phyloP scores from a whole-genome alignment of 352 stramenopile genomes.

The Halophytophthora batemanensis region DNA sequence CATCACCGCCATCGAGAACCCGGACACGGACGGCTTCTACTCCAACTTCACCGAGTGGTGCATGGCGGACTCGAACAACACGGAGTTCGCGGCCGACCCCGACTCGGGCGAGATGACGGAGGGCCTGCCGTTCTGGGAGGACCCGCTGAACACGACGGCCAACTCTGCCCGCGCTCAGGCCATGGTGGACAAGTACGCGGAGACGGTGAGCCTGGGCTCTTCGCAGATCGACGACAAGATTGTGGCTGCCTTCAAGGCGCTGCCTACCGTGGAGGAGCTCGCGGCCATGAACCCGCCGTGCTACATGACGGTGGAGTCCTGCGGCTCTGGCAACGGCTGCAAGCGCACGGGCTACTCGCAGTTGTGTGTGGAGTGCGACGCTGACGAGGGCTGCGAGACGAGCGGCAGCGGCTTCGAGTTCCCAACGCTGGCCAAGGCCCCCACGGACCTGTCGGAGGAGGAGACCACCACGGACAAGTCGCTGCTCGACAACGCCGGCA shows the following conservation, averaged over 20 bases:
- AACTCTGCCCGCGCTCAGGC: constrained; percentile 51
- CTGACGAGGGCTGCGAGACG: constrained; percentile 31
- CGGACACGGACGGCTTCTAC: constrained; percentile 39
- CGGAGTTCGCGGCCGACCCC: constrained; percentile 47
- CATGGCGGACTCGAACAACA: constrained; percentile 45
- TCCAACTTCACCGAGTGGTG: constrained; percentile 73
- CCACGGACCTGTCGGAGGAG: constrained; percentile 33
- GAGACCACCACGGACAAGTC: constrained; percentile 33
- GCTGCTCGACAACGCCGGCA: not conserved
- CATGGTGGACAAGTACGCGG: constrained; percentile 49
- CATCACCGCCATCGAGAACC: constrained; percentile 62
- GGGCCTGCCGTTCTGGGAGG: constrained; percentile 61
- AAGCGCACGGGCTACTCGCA: constrained; percentile 70
- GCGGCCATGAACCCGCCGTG: constrained; percentile 57
- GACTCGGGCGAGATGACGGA: constrained; percentile 34
- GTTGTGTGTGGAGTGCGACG: constrained; percentile 56
- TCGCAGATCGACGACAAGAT: constrained; percentile 36
- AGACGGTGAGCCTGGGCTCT: constrained; percentile 37
- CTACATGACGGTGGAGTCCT: constrained; percentile 57
- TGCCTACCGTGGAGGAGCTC: constrained; percentile 49
- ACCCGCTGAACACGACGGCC: constrained; percentile 48
- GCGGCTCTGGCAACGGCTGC: constrained; percentile 51
- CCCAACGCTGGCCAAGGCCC: constrained; percentile 57
- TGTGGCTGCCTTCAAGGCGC: constrained; percentile 35
- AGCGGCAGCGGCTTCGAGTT: constrained; percentile 51